phyloP scores from a whole-genome alignment of 2,329 filamentous ascomycete genomes.

The Ophiostoma sp. region DNA sequence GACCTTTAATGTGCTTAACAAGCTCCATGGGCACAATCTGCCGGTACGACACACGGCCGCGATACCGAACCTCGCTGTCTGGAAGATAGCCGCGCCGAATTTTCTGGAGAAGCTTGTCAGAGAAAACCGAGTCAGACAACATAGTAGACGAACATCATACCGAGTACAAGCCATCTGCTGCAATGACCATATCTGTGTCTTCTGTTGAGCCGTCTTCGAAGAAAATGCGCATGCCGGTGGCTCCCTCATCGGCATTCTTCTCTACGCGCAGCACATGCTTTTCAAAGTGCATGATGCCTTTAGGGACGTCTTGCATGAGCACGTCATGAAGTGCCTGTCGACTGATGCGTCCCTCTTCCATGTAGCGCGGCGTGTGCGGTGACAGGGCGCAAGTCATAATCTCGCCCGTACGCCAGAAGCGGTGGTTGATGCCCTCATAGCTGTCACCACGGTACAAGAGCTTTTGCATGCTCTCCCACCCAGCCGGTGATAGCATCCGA shows the following conservation, averaged over 20 bases:
- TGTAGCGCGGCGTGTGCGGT: conserved; percentile 24
- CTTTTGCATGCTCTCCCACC: conserved; percentile 18
- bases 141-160: background rate
- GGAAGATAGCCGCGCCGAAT: conserved; percentile 22
- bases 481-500: conserved; percentile 22
- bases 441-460: conserved; percentile 23
- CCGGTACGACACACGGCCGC: conserved; percentile 24
- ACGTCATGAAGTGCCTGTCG: conserved; percentile 20
- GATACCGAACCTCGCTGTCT: conserved; percentile 17
- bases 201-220: conserved; percentile 15
- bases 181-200: conserved; percentile 22
- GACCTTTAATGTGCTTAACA: conserved; percentile 21
- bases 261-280: conserved; percentile 16
- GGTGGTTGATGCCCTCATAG: conserved; percentile 21
- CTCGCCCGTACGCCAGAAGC: conserved; percentile 25
- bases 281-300: conserved; percentile 15
- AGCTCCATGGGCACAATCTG: conserved; percentile 20
- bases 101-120: conserved; percentile 12
- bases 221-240: background rate
- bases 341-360: conserved; percentile 23
- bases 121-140: background rate
- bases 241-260: background rate
- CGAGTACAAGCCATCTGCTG: conserved; percentile 26
- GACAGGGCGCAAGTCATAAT: conserved; percentile 22
- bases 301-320: conserved; percentile 25